Conservation (phyloP, 1,139 yeast species). For the Pichia sp. region DNA sequence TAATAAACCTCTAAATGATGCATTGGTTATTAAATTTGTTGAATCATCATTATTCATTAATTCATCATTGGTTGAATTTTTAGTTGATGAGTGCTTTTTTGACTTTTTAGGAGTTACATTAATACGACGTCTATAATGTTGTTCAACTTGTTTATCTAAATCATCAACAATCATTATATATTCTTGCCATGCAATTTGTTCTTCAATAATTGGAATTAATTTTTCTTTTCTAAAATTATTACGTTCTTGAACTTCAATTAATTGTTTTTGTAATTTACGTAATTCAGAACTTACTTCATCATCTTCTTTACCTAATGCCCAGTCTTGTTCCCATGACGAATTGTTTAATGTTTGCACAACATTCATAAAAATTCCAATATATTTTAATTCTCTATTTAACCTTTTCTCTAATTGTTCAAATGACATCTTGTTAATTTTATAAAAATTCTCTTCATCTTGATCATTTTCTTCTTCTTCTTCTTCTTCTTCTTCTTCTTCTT, state of each 20-base stretch:
- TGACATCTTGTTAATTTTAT: constrained; percentile 37
- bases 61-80: background rate
- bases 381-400: constrained; percentile 76
- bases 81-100: constrained; percentile 34
- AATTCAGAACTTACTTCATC: constrained; percentile 90
- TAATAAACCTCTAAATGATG: constrained; percentile 68
- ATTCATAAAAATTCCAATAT: constrained; percentile 85
- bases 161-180: constrained; percentile 85
- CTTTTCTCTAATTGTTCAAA: constrained; percentile 82
- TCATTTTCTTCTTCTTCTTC: constrained; percentile 1
- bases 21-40: constrained; percentile 48
- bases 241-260: constrained; percentile 53
- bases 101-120: constrained; percentile 79
- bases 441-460: background rate
- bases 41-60: constrained; percentile 26
- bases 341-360: constrained; percentile 33
- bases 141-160: constrained; percentile 93
- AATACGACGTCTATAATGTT: constrained; percentile 78
- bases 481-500: background rate
- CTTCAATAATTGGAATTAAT: constrained; percentile 72
- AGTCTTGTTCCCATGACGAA: constrained; percentile 50
- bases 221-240: constrained; percentile 65
- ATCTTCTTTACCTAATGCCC: constrained; percentile 82
- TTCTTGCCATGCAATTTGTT: constrained; percentile 93
- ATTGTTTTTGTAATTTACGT: constrained; percentile 61